Evolutionary conservation across 2,329 filamentous ascomycete species (phyloP).

Genomic region (Cordyceps tenuipes): DNA sequence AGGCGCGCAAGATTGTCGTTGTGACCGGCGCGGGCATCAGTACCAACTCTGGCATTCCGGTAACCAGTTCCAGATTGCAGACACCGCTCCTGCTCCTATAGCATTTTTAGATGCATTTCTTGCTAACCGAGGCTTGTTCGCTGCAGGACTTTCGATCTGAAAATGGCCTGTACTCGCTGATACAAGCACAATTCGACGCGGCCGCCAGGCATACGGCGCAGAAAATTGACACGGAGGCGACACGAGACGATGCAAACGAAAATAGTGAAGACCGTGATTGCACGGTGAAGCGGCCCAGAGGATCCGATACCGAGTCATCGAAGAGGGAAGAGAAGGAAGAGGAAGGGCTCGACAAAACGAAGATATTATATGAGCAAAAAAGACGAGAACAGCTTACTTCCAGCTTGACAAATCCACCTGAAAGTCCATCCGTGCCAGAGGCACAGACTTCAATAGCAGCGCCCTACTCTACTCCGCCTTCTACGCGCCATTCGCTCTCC

Average conservation of each 20-base stretch:
- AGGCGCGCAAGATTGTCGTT: conserved; percentile 61
- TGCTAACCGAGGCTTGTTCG: conserved; percentile 14
- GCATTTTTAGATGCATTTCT: background rate
- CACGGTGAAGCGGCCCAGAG: conserved; percentile 13
- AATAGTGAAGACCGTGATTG: background rate
- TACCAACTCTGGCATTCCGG: conserved; percentile 68
- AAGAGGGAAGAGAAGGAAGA: background rate
- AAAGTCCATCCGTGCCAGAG: conserved; percentile 8
- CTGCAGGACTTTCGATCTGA: conserved; percentile 61
- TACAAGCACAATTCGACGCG: conserved; percentile 58
- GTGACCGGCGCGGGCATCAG: conserved; percentile 67
- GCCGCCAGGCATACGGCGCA: conserved; percentile 31
- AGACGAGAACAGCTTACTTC: background rate
- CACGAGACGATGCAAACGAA: conserved; percentile 20
- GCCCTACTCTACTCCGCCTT: conserved; percentile 13
- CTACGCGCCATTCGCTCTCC: conserved; percentile 12
- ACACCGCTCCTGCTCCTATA: conserved; percentile 4
- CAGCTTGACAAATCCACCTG: background rate
- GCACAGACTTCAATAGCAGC: conserved; percentile 10
- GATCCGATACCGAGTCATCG: background rate
- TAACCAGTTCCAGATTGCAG: conserved; percentile 23
- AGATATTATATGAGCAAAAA: background rate
- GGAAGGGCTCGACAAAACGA: background rate
- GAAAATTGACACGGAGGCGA: conserved; percentile 17
- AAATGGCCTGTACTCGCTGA: conserved; percentile 63